Percentiles rank a stretch among this genome's conserved stretches.
These are phyloP conservation scores for Aphanomyces invadans DNA, from an alignment of 352 stramenopile genomes.

Conservation along the genomic window DNA sequence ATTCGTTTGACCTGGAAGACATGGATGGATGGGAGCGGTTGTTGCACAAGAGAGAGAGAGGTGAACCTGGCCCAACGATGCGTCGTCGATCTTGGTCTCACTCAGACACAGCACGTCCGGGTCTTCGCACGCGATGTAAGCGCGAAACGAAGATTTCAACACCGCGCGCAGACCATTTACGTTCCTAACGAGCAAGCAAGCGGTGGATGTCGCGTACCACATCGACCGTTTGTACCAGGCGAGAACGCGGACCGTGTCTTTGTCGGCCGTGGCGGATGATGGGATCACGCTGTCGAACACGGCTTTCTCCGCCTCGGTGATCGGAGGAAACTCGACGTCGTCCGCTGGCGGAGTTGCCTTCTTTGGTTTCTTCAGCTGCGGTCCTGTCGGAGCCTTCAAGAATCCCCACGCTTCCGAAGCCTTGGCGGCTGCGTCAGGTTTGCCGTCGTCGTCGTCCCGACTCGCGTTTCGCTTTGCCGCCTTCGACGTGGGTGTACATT, in stretches of 20 bases:
- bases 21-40: neutral
- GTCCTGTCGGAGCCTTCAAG: constrained; percentile 4
- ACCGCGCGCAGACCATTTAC: constrained; percentile 75
- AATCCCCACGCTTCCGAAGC: constrained; percentile 7
- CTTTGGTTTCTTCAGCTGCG: constrained; percentile 22
- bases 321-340: constrained; percentile 17
- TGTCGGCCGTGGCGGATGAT: neutral
- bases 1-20: constrained; percentile 46
- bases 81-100: constrained; percentile 73
- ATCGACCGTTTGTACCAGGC: constrained; percentile 1
- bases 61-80: constrained; percentile 52
- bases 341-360: neutral
- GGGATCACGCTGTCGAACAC: constrained; percentile 7
- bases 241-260: neutral
- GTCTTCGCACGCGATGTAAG: constrained; percentile 70
- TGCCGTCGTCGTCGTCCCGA: neutral
- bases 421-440: neutral
- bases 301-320: neutral
- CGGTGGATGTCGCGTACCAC: neutral
- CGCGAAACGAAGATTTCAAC: constrained; percentile 68
- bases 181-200: constrained; percentile 45
- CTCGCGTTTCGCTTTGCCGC: neutral
- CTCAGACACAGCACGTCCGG: constrained; percentile 77
- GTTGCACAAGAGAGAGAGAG: neutral
- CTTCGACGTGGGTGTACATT: neutral